A percentile compares a stretch with the other conserved stretches of the same genome.
These are phyloP conservation scores for Trichothecium sympodiale DNA, from an alignment of 2,329 filamentous ascomycete species.

Conservation along the genomic window DNA sequence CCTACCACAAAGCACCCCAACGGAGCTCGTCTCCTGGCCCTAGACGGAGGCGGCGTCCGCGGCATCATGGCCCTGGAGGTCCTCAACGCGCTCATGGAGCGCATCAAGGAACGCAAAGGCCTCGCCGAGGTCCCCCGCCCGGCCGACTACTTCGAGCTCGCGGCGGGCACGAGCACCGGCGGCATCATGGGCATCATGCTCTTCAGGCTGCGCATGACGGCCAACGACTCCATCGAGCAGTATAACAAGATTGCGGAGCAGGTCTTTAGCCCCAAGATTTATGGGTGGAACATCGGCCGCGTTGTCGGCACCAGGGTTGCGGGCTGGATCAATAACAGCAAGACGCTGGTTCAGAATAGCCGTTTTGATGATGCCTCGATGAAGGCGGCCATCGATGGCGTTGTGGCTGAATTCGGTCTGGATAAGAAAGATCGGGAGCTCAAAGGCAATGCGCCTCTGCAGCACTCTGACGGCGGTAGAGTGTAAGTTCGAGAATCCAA, in stretches of 20 bases:
- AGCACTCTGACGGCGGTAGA: neutral
- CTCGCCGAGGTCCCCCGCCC: constrained; percentile 1
- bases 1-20: neutral
- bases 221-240: constrained; percentile 7
- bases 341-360: neutral
- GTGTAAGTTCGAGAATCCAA: constrained; percentile 1
- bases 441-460: neutral
- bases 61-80: constrained; percentile 2
- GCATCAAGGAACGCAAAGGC: neutral
- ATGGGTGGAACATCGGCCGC: neutral
- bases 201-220: constrained; percentile 11
- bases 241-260: constrained; percentile 6
- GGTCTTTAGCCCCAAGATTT: neutral
- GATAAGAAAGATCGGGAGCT: neutral
- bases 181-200: constrained; percentile 9
- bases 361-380: neutral
- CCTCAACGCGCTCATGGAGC: neutral
- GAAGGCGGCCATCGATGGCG: constrained; percentile 1
- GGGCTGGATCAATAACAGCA: neutral
- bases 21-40: constrained; percentile 1
- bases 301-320: neutral
- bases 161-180: constrained; percentile 3
- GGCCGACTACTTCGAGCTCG: constrained; percentile 3
- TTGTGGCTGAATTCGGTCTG: neutral
- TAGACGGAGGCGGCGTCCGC: constrained; percentile 4